Evolutionary conservation across 768 basidiomycete species (phyloP), one percentile per base, ranked within the genome.

Genomic region (Tylopilus rubrobrunneus): DNA sequence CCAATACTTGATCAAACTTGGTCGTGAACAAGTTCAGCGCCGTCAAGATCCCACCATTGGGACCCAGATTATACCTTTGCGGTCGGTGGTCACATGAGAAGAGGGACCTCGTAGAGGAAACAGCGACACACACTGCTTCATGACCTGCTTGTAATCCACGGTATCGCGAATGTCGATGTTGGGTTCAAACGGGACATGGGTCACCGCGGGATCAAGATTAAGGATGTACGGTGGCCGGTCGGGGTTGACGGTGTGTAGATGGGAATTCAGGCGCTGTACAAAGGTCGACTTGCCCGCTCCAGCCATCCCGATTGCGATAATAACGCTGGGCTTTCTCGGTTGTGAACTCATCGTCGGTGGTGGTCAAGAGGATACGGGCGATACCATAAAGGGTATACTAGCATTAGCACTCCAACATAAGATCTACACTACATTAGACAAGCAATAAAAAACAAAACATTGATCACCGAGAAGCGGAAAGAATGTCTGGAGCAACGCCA

Each of bases 141-240:
- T 99, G 62, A 99, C 96, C 72, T 99, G 89, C 59, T 88, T 83
- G 72, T 98, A 99, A 68, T 98, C 89, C 21, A 99, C 85, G 11
- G 97, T 99, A 70, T 99, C 97, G 57, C 97, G 76, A 48, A 99
- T 98, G 70, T 99, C 97, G 56, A 99, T 98, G 69, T 98, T 98
- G 27, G 95, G 85, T 55, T 94, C 92, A 66, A 93, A 99, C 3
- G 95, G 92, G 39, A 93, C 78, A 54, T 87, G 86, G 8, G 89
- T 79, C 3, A 98, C 96, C 1, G 97, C 97, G 7, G 97, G 97
- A 70, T 99, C 97, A 56, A 99, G 86, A 69, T 99, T 99, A 69
- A 99, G 81, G 67, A 98, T 87, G 71, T 99, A 99, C 0, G 97
- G 95, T 3, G 88, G 86, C n/a, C 74, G 73, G 25, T 79, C 77